Conservation (phyloP, 139 green algal genomes). For the Medakamo hakoo region DNA sequence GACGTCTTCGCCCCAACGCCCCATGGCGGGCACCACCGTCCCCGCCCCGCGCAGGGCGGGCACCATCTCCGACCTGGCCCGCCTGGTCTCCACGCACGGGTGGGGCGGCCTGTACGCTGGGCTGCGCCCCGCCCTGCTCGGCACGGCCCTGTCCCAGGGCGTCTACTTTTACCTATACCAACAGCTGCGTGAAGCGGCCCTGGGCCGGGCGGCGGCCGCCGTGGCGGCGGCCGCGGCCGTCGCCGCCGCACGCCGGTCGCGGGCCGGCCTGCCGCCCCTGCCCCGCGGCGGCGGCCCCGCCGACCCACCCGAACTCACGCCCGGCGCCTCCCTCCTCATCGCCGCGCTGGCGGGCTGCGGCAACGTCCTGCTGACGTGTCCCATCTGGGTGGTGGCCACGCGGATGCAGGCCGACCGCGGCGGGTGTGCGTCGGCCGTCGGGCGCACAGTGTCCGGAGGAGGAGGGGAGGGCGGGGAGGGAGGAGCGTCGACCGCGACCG, state of each 20-base stretch:
- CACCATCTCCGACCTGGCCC: neutral
- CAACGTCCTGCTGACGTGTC: conserved; percentile 83
- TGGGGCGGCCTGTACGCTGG: conserved; percentile 44
- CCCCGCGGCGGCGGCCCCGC: neutral
- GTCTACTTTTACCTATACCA: conserved; percentile 71
- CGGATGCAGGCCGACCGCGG: conserved; percentile 52
- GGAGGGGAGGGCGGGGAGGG: neutral
- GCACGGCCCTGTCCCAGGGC: conserved; percentile 57
- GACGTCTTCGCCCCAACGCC: too few species aligned
- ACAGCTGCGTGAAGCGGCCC: conserved; percentile 15
- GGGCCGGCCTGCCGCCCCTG: neutral
- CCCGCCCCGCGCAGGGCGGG: neutral
- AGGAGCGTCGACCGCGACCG: too few species aligned
- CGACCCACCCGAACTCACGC: conserved; percentile 40
- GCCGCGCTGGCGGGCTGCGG: conserved; percentile 51
- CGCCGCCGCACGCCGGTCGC: too few species aligned
- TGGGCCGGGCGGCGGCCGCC: conserved; percentile 5
- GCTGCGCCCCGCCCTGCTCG: conserved; percentile 44
- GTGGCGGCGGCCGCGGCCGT: neutral
- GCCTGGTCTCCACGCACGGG: conserved; percentile 23
- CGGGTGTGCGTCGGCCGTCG: too few species aligned
- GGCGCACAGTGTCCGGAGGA: too few species aligned
- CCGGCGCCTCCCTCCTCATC: conserved; percentile 50
- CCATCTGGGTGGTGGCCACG: conserved; percentile 81
- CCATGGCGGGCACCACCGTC: neutral